A percentile compares a stretch with the other conserved stretches of the same genome.
Evolutionary conservation across 108 stramenopile genomes (phyloP).

Genomic region (Ochromonas danica): DNA sequence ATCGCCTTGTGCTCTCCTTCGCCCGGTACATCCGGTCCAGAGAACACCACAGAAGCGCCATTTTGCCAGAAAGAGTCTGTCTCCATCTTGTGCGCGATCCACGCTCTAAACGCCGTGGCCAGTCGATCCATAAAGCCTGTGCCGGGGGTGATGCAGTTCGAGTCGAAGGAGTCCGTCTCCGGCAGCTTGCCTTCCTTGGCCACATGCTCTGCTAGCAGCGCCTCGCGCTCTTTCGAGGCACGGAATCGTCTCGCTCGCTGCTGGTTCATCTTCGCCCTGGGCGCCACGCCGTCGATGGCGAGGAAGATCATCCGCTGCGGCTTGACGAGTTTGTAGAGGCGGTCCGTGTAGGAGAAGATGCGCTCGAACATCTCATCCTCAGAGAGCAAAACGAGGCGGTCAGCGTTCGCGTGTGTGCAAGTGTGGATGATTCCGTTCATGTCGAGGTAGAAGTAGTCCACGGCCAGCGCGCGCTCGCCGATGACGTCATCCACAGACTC

Average conservation of each 20-base stretch:
- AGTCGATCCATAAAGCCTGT: slow-evolving; percentile 93
- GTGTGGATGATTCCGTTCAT: slow-evolving; percentile 98
- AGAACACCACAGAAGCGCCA: slow-evolving; percentile 71
- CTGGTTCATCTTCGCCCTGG: slow-evolving; percentile 99
- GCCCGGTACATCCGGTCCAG: slow-evolving; percentile 91
- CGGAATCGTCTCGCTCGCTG: slow-evolving; percentile 96
- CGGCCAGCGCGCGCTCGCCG: slow-evolving; percentile 39
- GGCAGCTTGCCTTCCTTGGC: slow-evolving; percentile 55
- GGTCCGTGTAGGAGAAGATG: slow-evolving; percentile 89
- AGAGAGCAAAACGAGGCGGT: slow-evolving; percentile 74
- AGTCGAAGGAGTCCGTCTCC: slow-evolving; percentile 81
- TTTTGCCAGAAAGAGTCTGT: slow-evolving; percentile 84
- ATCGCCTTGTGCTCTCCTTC: slow-evolving; percentile 98
- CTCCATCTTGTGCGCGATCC: slow-evolving; percentile 77
- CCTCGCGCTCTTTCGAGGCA: slow-evolving; percentile 83
- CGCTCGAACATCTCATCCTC: slow-evolving; percentile 96
- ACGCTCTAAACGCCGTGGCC: slow-evolving; percentile 69
- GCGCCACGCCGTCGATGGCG: slow-evolving; percentile 97
- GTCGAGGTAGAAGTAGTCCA: slow-evolving; percentile 89
- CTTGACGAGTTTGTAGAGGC: slow-evolving; percentile 85
- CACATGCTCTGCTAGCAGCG: slow-evolving; percentile 71
- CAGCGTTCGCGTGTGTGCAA: slow-evolving; percentile 83
- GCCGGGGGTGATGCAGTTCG: slow-evolving; percentile 98
- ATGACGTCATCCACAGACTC: slow-evolving; percentile 42
- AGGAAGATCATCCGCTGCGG: slow-evolving; percentile 81